Conservation (phyloP, 2,329 filamentous ascomycete species). For the Colletotrichum paranaense region DNA sequence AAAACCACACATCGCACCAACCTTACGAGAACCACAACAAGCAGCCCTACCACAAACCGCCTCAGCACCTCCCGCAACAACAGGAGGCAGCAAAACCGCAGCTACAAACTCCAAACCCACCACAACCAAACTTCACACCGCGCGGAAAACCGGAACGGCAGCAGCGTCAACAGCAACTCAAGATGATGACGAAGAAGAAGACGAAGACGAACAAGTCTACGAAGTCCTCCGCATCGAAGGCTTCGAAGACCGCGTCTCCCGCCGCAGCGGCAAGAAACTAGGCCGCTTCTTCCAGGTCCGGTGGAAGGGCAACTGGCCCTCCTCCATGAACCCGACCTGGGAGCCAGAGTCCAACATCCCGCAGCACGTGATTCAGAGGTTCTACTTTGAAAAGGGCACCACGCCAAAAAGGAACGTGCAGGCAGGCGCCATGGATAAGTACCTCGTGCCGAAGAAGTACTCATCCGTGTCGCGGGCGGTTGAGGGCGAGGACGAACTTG, state of each 20-base stretch:
- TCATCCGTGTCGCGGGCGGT: conserved; percentile 50
- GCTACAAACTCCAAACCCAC: not conserved
- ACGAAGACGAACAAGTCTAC: conserved; percentile 47
- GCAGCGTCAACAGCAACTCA: not conserved
- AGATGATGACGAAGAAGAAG: conserved; percentile 22
- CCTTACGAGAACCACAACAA: not conserved
- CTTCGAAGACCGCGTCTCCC: conserved; percentile 50
- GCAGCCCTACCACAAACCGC: not conserved
- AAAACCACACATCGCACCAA: not conserved
- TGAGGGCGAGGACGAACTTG: conserved; percentile 39
- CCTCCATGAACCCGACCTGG: conserved; percentile 67
- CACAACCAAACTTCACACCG: not conserved
- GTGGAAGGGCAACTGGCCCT: conserved; percentile 68
- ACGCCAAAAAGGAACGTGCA: conserved; percentile 33
- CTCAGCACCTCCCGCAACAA: not conserved
- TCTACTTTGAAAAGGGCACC: conserved; percentile 44
- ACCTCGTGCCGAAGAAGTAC: conserved; percentile 40
- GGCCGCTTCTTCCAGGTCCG: conserved; percentile 63
- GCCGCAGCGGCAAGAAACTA: conserved; percentile 40
- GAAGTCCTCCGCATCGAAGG: conserved; percentile 58
- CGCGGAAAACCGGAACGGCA: not conserved
- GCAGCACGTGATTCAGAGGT: conserved; percentile 52
- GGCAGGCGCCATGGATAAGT: conserved; percentile 23
- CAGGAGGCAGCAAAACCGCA: not conserved
- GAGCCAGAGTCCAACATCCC: conserved; percentile 66